Evolutionary conservation across 495 filamentous ascomycete genomes (phyloP).

Genomic region (Bombardia bombarda): DNA sequence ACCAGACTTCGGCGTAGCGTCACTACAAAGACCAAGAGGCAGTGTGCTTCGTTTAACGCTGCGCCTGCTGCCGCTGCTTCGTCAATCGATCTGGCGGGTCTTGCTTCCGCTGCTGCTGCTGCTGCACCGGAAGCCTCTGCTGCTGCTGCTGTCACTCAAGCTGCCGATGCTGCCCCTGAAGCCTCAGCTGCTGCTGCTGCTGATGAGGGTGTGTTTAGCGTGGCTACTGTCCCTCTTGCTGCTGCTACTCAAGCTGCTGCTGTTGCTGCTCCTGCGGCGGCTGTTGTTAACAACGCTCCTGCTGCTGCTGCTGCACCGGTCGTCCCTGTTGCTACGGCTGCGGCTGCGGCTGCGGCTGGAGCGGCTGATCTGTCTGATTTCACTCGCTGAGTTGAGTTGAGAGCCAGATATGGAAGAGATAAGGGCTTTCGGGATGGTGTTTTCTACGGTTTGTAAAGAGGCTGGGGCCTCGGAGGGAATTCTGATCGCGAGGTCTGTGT

Average conservation of each 20-base stretch:
- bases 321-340: conserved; percentile 2
- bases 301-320: conserved; percentile 9
- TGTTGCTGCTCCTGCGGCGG: conserved; percentile 2
- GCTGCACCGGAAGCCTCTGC: not conserved
- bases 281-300: not conserved
- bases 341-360: conserved; percentile 2
- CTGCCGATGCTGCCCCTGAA: conserved; percentile 4
- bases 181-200: not conserved
- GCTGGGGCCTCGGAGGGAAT: no score
- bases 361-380: conserved; percentile 19
- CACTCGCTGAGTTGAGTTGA: conserved; percentile 21
- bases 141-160: conserved; percentile 3
- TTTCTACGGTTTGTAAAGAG: no score
- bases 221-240: no score
- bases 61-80: not conserved
- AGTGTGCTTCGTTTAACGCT: conserved; percentile 3
- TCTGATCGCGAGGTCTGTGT: no score
- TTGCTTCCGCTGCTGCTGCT: conserved; percentile 1
- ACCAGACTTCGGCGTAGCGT: conserved; percentile 13
- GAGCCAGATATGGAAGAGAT: no score
- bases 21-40: conserved; percentile 8
- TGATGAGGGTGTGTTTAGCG: no score
- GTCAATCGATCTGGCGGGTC: not conserved
- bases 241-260: conserved; percentile 2
- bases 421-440: no score